Percentiles rank a stretch among this genome's conserved stretches.
phyloP scores from a whole-genome alignment of 768 basidiomycete genomes.

The Macrolepiota albuminosa region DNA sequence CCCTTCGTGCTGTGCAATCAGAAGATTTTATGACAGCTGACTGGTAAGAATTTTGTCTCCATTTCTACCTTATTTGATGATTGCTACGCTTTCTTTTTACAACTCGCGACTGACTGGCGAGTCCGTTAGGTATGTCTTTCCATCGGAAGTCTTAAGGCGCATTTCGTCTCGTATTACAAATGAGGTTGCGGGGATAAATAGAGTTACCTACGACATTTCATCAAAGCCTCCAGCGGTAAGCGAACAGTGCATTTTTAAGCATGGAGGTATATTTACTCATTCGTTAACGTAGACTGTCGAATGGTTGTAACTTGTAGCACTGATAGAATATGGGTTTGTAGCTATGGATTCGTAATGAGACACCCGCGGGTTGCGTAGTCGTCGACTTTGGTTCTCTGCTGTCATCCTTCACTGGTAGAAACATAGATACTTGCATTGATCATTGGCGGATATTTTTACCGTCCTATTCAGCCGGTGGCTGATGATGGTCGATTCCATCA shows the following conservation, averaged over 20 bases:
- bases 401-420: not conserved
- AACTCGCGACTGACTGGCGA: constrained; percentile 9
- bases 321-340: not conserved
- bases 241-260: constrained; percentile 5
- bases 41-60: constrained; percentile 53
- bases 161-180: constrained; percentile 98
- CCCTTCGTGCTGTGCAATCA: constrained; percentile 91
- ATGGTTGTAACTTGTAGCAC: constrained; percentile 32
- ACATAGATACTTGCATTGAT: not conserved
- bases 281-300: constrained; percentile 39
- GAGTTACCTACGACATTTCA: constrained; percentile 94
- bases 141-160: constrained; percentile 78
- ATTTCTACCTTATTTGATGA: too few relatives aligned
- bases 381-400: not conserved
- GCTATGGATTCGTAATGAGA: not conserved
- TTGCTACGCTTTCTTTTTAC: not conserved
- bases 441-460: constrained; percentile 4
- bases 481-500: constrained; percentile 9
- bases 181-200: constrained; percentile 94
- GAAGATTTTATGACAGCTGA: constrained; percentile 99
- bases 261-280: not conserved
- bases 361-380: not conserved
- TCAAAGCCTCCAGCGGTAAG: constrained; percentile 93
- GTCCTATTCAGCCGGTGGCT: not conserved
- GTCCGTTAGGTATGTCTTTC: constrained; percentile 85